Conservation (phyloP, 83 land plant species). For the Diphasiastrum complanatum region DNA sequence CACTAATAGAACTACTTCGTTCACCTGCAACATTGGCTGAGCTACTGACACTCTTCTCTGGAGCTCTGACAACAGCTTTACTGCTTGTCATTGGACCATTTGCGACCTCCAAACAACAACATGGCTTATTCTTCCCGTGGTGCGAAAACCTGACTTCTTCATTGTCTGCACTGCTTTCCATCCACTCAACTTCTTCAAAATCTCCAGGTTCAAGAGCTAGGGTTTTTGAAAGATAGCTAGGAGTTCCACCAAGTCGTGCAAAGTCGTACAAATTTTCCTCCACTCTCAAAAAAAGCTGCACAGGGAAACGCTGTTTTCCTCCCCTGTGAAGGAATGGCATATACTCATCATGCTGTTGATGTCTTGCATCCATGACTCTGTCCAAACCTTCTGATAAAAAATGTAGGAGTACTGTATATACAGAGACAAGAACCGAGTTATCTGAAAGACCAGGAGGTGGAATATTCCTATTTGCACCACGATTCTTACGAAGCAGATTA, state of each 20-base stretch:
- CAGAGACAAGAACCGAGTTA: constrained; percentile 69
- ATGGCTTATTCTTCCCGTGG: constrained; percentile 55
- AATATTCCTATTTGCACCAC: constrained; percentile 67
- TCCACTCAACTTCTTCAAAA: constrained; percentile 52
- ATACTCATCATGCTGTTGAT: constrained; percentile 11
- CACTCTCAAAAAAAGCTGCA: constrained; percentile 47
- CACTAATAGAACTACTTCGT: constrained; percentile 49
- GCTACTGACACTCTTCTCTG: constrained; percentile 27
- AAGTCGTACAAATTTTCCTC: constrained; percentile 48
- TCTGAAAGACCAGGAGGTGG: constrained; percentile 70
- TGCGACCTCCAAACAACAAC: constrained; percentile 62
- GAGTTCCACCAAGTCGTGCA: constrained; percentile 84
- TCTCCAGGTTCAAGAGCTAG: constrained; percentile 39
- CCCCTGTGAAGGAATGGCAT: constrained; percentile 75
- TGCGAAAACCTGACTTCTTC: constrained; percentile 54
- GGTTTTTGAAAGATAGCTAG: constrained; percentile 56
- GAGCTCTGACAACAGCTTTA: constrained; percentile 32
- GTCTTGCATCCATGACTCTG: constrained; percentile 26
- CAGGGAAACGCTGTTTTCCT: constrained; percentile 60
- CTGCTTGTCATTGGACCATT: constrained; percentile 25
- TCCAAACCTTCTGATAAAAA: constrained; percentile 83
- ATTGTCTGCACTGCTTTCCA: constrained; percentile 78
- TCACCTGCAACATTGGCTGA: constrained; percentile 43
- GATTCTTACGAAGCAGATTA: constrained; percentile 55
- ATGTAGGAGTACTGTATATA: constrained; percentile 78